A percentile compares a stretch with the other conserved stretches of the same genome.
phyloP scores from a whole-genome alignment of 2,329 filamentous ascomycete genomes.

The Tricladium varicosporioides region DNA sequence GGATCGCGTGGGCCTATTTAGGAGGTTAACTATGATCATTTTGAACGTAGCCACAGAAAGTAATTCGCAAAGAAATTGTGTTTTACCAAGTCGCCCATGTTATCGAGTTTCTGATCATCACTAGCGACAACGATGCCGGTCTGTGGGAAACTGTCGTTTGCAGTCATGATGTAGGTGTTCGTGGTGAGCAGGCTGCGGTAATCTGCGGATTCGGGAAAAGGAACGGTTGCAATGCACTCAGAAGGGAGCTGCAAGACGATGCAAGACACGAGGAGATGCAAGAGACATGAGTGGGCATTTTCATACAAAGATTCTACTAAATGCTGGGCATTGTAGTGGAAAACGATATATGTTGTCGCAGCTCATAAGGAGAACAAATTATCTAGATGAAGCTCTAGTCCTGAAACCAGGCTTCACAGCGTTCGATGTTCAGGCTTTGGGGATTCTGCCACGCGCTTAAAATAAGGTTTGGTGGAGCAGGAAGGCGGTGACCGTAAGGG shows the following conservation, averaged over 20 bases:
- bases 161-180: conserved; percentile 24
- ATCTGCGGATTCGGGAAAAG: conserved; percentile 18
- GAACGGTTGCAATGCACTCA: conserved; percentile 21
- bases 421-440: conserved; percentile 7
- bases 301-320: conserved; percentile 5
- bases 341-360: conserved; percentile 14
- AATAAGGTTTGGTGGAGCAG: conserved; percentile 15
- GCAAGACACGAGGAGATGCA: conserved; percentile 17
- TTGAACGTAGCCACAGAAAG: conserved; percentile 14
- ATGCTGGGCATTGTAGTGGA: conserved; percentile 9
- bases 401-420: conserved; percentile 24
- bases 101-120: conserved; percentile 39
- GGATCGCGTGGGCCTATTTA: conserved; percentile 58
- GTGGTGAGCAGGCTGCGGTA: conserved; percentile 12
- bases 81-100: conserved; percentile 59
- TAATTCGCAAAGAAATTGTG: conserved; percentile 10
- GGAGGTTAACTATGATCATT: conserved; percentile 20
- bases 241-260: conserved; percentile 17
- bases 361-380: conserved; percentile 4
- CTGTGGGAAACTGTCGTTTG: conserved; percentile 27
- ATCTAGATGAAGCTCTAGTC: conserved; percentile 11
- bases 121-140: conserved; percentile 52
- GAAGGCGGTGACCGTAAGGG: conserved; percentile 7
- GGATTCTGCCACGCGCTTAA: conserved; percentile 4
- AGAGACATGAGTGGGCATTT: conserved; percentile 20